Evolutionary conservation across 83 land plant species (phyloP), one percentile per base, ranked within the genome.

Genomic region (Picea abies): DNA sequence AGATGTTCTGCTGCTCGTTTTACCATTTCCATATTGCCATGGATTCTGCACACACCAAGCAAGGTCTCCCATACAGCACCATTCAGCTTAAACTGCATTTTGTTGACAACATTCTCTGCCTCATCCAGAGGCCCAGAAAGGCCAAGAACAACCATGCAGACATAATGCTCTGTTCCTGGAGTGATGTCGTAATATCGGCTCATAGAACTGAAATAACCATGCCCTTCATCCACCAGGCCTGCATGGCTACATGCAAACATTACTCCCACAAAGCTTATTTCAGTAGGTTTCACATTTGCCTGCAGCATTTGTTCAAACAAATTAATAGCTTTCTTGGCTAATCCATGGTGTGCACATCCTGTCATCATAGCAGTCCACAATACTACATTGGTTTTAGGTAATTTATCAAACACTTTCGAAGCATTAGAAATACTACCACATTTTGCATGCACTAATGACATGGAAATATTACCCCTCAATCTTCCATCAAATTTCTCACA

Each of bases 341-440:
- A 52, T 39, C 83, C 83, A 82, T 82, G 62, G 29, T 82, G 52
- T 25, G 83, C 79, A 73, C 23, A 82, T n/a, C 61, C 83, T 47
- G 60, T 15, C 47, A 82, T 73, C 10, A 82, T 75, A 16, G 83
- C 62, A 37, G 83, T 72, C 83, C 83, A 82, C 56, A 47, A 73
- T 52, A 76, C 79, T 19, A 73, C 80, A 47, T 72, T 63, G 17
- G 17, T 39, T 41, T 82, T 79, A 37, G 22, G 44, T 5, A 35
- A 41, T 22, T 4, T 82, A 47, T 82, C 83, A 47, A 82, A 73
- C 14, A 44, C 81, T 26, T 70, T 47, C 5, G 29, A 29, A 35
- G 83, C 83, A 19, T 82, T 25, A 41, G 39, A 32, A 9, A 82
- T 37, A 73, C 60, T 41, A 5, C 83, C 83, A 73, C 83, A 82